These are phyloP conservation scores for Psilocybe subaeruginosa DNA, from an alignment of 768 basidiomycete genomes.

Conservation along the genomic window DNA sequence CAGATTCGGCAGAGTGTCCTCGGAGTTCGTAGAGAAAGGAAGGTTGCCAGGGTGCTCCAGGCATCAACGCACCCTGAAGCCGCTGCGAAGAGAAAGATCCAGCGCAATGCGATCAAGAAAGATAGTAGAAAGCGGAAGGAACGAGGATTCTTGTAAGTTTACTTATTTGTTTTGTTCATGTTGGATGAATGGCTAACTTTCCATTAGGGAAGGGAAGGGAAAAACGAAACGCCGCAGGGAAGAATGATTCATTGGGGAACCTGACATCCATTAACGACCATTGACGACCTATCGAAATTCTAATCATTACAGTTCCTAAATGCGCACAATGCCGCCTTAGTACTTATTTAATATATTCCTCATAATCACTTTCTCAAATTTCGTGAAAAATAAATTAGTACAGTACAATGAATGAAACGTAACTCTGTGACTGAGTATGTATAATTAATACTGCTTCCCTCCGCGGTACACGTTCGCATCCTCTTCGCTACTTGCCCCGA, in stretches of 20 bases:
- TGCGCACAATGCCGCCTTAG: not conserved
- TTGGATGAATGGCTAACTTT: not conserved
- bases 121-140: constrained; percentile 82
- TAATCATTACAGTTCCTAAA: not conserved
- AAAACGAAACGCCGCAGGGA: constrained; percentile 49
- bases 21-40: constrained; percentile 71
- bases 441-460: not conserved
- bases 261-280: not conserved
- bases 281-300: not conserved
- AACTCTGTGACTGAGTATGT: not conserved
- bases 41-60: constrained; percentile 60
- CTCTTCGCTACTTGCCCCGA: constrained; percentile 44
- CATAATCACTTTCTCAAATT: not conserved
- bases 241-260: constrained; percentile 21
- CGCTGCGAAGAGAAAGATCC: constrained; percentile 74
- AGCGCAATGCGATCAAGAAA: constrained; percentile 77
- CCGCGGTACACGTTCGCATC: not conserved
- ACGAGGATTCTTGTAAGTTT: constrained; percentile 19
- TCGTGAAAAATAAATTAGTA: not conserved
- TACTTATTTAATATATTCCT: not conserved
- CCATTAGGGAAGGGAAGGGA: constrained; percentile 50
- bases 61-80: constrained; percentile 73
- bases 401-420: not conserved
- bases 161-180: not conserved
- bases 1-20: constrained; percentile 74